A percentile compares a stretch with the other conserved stretches of the same genome.
Evolutionary conservation across 805 yeast species (phyloP).

Genomic region (Vanderwaltozyma tropicalis): DNA sequence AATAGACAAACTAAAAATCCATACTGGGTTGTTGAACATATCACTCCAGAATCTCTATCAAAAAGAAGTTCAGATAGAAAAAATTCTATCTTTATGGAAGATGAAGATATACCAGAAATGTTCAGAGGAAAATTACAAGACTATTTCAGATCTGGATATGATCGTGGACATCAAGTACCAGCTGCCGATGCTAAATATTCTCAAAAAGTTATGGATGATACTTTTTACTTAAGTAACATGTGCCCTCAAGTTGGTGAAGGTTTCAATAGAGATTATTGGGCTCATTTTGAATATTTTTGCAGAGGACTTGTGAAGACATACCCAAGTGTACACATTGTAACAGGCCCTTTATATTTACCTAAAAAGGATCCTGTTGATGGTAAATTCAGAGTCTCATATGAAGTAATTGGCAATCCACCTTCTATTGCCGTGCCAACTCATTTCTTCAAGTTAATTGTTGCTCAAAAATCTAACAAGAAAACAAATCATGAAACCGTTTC

Average conservation of each 20-base stretch:
- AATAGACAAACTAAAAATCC: conserved; percentile 83
- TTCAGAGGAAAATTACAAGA: conserved; percentile 74
- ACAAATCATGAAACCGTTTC: conserved; percentile 36
- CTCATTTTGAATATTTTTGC: conserved; percentile 84
- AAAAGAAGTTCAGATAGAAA: conserved; percentile 59
- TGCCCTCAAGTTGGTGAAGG: conserved; percentile 98
- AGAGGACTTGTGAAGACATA: conserved; percentile 66
- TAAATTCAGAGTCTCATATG: conserved; percentile 74
- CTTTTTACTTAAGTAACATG: conserved; percentile 81
- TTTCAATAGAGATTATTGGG: conserved; percentile 96
- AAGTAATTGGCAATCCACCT: conserved; percentile 94
- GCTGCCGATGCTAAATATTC: conserved; percentile 93
- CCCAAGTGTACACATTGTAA: conserved; percentile 70
- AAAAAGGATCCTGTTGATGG: conserved; percentile 63
- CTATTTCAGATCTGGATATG: conserved; percentile 91
- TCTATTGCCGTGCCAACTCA: conserved; percentile 96
- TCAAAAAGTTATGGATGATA: conserved; percentile 90
- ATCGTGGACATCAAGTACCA: conserved; percentile 95
- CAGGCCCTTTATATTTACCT: conserved; percentile 91
- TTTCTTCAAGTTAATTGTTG: conserved; percentile 83
- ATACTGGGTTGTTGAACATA: conserved; percentile 76
- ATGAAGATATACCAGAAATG: conserved; percentile 62
- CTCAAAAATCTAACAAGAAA: conserved; percentile 46
- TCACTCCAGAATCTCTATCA: conserved; percentile 60
- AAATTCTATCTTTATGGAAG: conserved; percentile 78